Evolutionary conservation across 2,329 filamentous ascomycete genomes (phyloP).

Genomic region (Pseudogymnoascus sp.): DNA sequence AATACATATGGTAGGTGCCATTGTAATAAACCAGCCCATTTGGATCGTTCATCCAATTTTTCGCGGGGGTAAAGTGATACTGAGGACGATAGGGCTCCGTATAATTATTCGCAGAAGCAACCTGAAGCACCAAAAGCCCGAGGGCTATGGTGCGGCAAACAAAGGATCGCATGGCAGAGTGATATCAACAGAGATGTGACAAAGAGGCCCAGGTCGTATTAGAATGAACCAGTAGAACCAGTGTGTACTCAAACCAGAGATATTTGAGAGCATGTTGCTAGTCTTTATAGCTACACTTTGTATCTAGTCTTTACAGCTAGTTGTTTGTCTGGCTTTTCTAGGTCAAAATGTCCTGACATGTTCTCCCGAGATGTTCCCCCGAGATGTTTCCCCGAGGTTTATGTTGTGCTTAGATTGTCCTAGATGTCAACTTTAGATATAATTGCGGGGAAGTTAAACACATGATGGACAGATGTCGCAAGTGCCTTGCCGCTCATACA

Average conservation of each 20-base stretch:
- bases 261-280: neutral
- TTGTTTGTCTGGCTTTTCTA: neutral
- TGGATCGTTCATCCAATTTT: constrained; percentile 52
- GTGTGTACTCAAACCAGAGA: neutral
- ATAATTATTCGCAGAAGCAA: neutral
- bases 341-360: neutral
- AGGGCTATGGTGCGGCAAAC: neutral
- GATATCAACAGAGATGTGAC: neutral
- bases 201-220: neutral
- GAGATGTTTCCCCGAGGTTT: neutral
- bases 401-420: neutral
- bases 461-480: neutral
- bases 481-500: neutral
- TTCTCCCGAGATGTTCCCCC: neutral
- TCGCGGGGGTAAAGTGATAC: constrained; percentile 47
- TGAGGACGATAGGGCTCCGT: neutral
- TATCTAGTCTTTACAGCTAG: neutral
- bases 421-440: neutral
- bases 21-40: constrained; percentile 47
- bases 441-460: neutral
- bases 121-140: neutral
- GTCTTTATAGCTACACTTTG: neutral
- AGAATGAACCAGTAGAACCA: neutral
- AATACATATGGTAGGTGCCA: constrained; percentile 56
- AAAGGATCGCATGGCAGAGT: neutral